Evolutionary conservation across 2,329 filamentous ascomycete genomes (phyloP), one percentile per base, ranked within the genome.

Genomic region (Aspergillus quadrilineatus): DNA sequence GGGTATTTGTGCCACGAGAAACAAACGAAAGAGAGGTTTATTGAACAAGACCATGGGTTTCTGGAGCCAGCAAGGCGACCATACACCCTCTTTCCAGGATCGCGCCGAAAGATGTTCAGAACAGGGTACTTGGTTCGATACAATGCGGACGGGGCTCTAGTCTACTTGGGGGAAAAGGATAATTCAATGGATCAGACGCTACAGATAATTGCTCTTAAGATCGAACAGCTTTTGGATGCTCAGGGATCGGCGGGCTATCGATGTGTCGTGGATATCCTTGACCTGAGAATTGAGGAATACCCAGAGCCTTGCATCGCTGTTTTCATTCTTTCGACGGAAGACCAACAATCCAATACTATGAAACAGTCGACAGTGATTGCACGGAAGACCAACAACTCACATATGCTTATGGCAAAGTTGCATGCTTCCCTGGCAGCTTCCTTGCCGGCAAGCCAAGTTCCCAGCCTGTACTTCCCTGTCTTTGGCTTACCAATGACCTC

Each of bases 1-100:
- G 82, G 82, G 6, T 87, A 87, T 58, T 70, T 85, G n/a, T 76
- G 78, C 36, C 76, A 84, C 53, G 71, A 76, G 0, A 76, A 74
- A n/a, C 80, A 80, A 64, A 83, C 81, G 0, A 74, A 71, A 1
- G 69, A 73, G 6, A 77, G 75, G 0, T 87, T 87, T 56, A 79
- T 87, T 30, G 64, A 78, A 2, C 71, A 80, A 29, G 61, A 65
- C 5, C 10, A 17, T 30, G 15, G 4, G 5, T 8, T 8, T 53
- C 32, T 5, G n/a, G 29, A 32, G 6, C 22, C 15, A 7, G 30
- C 2, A 1, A 12, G 22, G 8, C 30, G 29, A 6, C n/a, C 45
- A 30, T 45, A 44, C 30, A 44, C 39, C 6, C 46, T 37, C 6
- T 51, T 32, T 59, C 14, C 32, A 42, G 15, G 45, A 22, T n/a